Evolutionary conservation across 805 yeast species (phyloP), one percentile per base, ranked within the genome.

Genomic region (Metschnikowia dekortorum): DNA sequence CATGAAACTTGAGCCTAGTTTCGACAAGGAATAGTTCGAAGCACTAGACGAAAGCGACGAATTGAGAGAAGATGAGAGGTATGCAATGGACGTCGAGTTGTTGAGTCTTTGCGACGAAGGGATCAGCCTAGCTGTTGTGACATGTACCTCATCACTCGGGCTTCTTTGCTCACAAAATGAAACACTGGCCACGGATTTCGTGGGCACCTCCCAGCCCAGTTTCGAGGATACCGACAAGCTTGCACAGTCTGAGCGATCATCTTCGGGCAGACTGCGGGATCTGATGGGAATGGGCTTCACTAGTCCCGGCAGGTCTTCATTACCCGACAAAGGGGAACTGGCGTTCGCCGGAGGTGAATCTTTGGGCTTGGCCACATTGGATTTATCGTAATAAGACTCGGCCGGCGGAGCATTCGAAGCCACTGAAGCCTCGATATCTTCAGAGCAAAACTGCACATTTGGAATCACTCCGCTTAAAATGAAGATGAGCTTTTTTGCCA

Each of bases 401-500:
- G 8, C 26, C 7, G 5, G 8, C 28, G 36, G 13, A 6, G 13
- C n/a, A 1, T 14, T 30, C 2, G 34, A 13, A 16, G 35, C 10
- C 13, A 16, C 38, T 5, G 30, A 22, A 1, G 45, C 6, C 31
- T 39, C 40, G 33, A 37, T 38, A 8, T 42, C 34, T 28, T 43
- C 47, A 6, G 47, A 39, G 32, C 39, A 32, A 28, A 56, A 49
- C 18, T 49, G 47, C 8, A 43, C 68, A 54, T 73, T 71, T 1
- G 80, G 76, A 14, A 82, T 62, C 28, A 82, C 51, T 0, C 81
- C 85, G 47, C 80, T 73, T 8, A 82, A 53, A 7, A 82, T 76
- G 49, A 80, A 81, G 0, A 81, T 67, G 48, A 82, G 64, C 58
- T 81, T 81, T 56, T 81, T 82, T 1, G 85, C 84, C 8, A 82